Base-by-base conservation (phyloP, 2,329 filamentous ascomycete genomes). In the Nigrospora sphaerica region DNA sequence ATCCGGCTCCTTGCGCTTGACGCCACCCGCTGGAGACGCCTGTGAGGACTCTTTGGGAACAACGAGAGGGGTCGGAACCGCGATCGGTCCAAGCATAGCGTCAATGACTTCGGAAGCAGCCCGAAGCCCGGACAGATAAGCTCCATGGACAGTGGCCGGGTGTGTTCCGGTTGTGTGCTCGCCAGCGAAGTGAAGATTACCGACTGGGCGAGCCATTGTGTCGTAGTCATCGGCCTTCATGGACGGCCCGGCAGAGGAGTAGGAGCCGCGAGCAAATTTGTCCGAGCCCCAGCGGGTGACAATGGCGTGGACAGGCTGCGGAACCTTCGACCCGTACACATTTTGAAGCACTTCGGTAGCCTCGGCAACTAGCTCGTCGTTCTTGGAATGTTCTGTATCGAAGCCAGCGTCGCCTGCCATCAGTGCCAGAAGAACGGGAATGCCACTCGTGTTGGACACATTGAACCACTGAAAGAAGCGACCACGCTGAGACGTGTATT, bases 391-490 rank as follows among this genome's bases (percentile, higher is more conserved):
- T 65, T 98, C 95, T 0, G 89, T 89, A 52, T 95, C 86, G 55
- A 90, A 88, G 14, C 91, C 93, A 17, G 95, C 88, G 56, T 96
- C 88, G 18, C 93, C 93, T 42, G 92, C 92, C 92, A 98, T 96
- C 28, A 98, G 76, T 10, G 89, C 93, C 50, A 97, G 82, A 19
- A 96, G 75, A 44, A 90, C 89, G 1, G 88, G 93, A 33, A 95
- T 73, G 1, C 95, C 95, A 39, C 87, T 90, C 3, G 88, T 95
- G 55, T 89, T 88, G 49, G 90, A 85, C 46, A 90, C 89, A 58
- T 98, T 97, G 80, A 95, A 97, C 80, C 95, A 97, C 56, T 98
- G 81, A 59, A 97, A 98, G 67, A 95, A 95, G 19, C 91, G 85
- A n/a, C 92, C 92, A 45, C 92, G 81, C 50, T 82, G 83, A 4